Base-by-base conservation (phyloP, 2,329 filamentous ascomycete species). In the Penicillium palitans region DNA sequence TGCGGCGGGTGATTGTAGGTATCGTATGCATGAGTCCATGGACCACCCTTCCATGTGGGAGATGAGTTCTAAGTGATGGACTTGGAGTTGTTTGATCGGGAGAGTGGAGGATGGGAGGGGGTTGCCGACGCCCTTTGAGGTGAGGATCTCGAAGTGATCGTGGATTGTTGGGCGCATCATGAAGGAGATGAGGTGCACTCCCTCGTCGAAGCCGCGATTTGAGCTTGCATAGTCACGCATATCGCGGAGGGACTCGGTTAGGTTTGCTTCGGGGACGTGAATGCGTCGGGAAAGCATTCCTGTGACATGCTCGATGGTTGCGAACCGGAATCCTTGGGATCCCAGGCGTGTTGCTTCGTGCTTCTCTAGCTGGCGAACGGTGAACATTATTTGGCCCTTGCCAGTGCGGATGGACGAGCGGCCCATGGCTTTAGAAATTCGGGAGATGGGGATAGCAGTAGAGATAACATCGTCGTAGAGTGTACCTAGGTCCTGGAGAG, bases 351-450 rank as follows among this genome's bases (percentile, higher is more conserved):
- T 81, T 0, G 84, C 80, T 37, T 92, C 89, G 0, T 81, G 78
- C 35, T 79, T 79, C 35, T 75, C 79, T 2, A 89, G 80, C 44
- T 82, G 82, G 12, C 87, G 88, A 6, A 92, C 88, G 10, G 96
- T 82, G 66, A 96, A 92, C 72, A 96, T 84, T 46, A 96, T 81
- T 54, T 93, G 90, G 0, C 92, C 91, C 59, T 86, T 87, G 4
- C 89, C 89, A 39, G 73, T 59, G 61, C 68, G 56, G 15, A 67
- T 57, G 25, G 66, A 65, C 19, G 62, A 69, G 29, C 70, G 68
- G 49, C 66, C 69, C 63, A 70, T 68, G 2, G 68, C 68, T 2
- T 61, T 61, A 33, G 66, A 68, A 41, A 71, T 58, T 40, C 67
- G 65, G 4, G 70, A 75, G 3, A 70, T 63, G 2, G 72, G 69